A percentile compares a stretch with the other conserved stretches of the same genome.
Conservation (phyloP, 495 filamentous ascomycete genomes). For the Neurospora sp. region DNA sequence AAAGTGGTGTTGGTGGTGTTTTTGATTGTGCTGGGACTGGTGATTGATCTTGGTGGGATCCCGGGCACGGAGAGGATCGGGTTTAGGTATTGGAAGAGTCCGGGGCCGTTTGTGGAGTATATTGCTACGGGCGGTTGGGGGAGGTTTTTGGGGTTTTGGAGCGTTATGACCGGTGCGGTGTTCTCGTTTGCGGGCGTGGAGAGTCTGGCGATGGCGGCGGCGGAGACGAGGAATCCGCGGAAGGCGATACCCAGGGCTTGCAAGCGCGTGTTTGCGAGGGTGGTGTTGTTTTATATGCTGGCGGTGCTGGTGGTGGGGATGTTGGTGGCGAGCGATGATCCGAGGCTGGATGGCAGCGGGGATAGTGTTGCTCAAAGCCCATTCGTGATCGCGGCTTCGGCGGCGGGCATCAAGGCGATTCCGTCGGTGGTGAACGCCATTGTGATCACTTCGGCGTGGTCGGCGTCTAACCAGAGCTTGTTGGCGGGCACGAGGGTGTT, state of each 20-base stretch:
- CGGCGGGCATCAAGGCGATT: slow-evolving; percentile 53
- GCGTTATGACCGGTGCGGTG: slow-evolving; percentile 48
- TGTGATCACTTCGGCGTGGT: slow-evolving; percentile 64
- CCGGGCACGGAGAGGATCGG: slow-evolving; percentile 47
- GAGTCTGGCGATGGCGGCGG: slow-evolving; percentile 56
- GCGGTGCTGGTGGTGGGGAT: slow-evolving; percentile 64
- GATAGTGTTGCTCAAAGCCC: slow-evolving; percentile 51
- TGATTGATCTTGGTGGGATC: slow-evolving; percentile 54
- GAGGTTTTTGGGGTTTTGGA: slow-evolving; percentile 49
- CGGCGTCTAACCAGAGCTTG: slow-evolving; percentile 54
- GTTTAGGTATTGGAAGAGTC: slow-evolving; percentile 58
- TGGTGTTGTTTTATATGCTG: slow-evolving; percentile 61
- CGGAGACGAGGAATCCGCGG: slow-evolving; percentile 62
- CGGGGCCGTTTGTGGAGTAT: slow-evolving; percentile 59
- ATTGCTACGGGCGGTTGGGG: slow-evolving; percentile 39
- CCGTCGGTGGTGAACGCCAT: slow-evolving; percentile 56
- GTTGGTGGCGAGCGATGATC: slow-evolving; percentile 49
- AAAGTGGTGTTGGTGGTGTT: slow-evolving; percentile 57
- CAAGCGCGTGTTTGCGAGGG: slow-evolving; percentile 59
- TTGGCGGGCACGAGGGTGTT: slow-evolving; percentile 52
- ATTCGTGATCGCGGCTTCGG: slow-evolving; percentile 59
- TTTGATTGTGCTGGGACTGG: slow-evolving; percentile 57
- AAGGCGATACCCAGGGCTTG: slow-evolving; percentile 62
- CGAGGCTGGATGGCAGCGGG: slow-evolving; percentile 38
- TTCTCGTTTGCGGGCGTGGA: slow-evolving; percentile 50